Evolutionary conservation across 345 rosid genomes (phyloP).

Genomic region (Lagerstroemia speciosa): DNA sequence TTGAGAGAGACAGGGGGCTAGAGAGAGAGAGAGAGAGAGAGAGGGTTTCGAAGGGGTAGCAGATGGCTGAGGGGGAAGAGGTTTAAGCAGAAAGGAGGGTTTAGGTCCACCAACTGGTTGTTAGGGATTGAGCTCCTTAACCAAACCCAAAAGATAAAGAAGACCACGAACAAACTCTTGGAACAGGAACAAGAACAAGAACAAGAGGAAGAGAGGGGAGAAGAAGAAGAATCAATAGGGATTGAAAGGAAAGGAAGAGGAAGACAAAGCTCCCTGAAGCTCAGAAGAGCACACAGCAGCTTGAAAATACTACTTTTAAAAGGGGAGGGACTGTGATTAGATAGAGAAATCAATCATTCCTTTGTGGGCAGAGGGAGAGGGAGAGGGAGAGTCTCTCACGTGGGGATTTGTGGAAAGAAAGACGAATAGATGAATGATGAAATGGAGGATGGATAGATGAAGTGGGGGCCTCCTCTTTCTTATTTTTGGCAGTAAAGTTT

Average conservation of each 20-base stretch:
- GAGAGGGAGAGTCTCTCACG: constrained; percentile 1
- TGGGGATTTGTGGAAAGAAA: constrained; percentile 10
- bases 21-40: constrained; percentile 2
- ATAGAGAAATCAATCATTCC: background rate
- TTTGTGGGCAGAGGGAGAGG: background rate
- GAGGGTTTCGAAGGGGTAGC: background rate
- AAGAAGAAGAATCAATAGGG: background rate
- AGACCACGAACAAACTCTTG: background rate
- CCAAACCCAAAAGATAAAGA: constrained; percentile 16
- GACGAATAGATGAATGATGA: background rate
- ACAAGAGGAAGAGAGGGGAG: background rate
- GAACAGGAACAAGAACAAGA: background rate
- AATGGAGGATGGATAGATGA: background rate
- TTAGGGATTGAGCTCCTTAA: constrained; percentile 44
- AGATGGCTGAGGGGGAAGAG: constrained; percentile 1
- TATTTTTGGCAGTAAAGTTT: background rate
- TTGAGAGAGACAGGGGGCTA: background rate
- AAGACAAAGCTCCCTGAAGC: background rate
- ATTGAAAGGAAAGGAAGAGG: too few relatives aligned
- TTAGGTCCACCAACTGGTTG: constrained; percentile 56
- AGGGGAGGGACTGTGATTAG: background rate
- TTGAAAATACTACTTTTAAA: background rate
- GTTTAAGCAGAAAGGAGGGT: constrained; percentile 11
- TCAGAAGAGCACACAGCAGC: background rate
- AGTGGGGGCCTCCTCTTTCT: constrained; percentile 9